phyloP scores from a whole-genome alignment of 306 rosid genomes.

The Cucurbita argyrosperma region DNA sequence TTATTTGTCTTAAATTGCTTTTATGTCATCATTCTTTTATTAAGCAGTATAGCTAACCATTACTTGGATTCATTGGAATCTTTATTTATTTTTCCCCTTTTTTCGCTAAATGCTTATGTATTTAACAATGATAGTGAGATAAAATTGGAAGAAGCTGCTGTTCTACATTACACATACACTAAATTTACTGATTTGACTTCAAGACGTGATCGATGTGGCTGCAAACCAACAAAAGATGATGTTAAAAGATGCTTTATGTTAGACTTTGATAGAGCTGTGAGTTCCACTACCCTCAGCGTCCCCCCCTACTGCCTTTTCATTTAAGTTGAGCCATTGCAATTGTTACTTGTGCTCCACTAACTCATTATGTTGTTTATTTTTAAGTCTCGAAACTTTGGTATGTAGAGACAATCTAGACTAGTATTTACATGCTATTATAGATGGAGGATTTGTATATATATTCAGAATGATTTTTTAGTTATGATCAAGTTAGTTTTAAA shows the following conservation, averaged over 20 bases:
- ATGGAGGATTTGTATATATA: neutral
- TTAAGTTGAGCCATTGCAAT: neutral
- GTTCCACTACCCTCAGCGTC: conserved; percentile 12
- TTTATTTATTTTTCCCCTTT: neutral
- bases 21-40: neutral
- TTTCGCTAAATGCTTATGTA: neutral
- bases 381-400: neutral
- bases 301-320: neutral
- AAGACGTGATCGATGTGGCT: conserved; percentile 92
- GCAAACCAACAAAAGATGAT: conserved; percentile 92
- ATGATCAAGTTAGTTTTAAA: neutral
- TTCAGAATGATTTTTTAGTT: neutral
- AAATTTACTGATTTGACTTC: conserved; percentile 89
- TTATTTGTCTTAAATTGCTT: neutral
- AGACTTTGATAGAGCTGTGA: conserved; percentile 94
- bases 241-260: conserved; percentile 98
- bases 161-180: conserved; percentile 86
- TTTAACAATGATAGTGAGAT: conserved; percentile 41
- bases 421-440: neutral
- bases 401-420: conserved; percentile 2
- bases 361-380: neutral
- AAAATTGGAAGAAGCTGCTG: conserved; percentile 96
- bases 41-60: neutral
- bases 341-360: neutral
- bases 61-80: neutral